phyloP scores from a whole-genome alignment of 2,329 filamentous ascomycete species.

The Xylaria sp. region DNA sequence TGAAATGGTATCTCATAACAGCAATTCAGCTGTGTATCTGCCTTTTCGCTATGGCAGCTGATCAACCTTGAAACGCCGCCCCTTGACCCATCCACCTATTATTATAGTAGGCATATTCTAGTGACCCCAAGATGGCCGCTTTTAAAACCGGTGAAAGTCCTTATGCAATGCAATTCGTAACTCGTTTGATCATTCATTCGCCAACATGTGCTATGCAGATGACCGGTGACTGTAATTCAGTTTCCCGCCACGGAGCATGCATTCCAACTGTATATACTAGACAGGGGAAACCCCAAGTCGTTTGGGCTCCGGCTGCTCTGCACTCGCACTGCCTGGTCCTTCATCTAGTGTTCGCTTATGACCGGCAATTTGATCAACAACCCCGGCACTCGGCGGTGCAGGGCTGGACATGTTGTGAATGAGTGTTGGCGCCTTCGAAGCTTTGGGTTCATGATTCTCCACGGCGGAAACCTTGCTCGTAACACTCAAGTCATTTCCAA shows the following conservation, averaged over 20 bases:
- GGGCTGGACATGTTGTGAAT: constrained; percentile 45
- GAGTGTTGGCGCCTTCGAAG: constrained; percentile 34
- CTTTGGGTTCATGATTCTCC: constrained; percentile 18
- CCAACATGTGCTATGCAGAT: constrained; percentile 1
- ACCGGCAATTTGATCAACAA: constrained; percentile 46
- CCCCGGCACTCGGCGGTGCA: constrained; percentile 47
- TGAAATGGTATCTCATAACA: constrained; percentile 34
- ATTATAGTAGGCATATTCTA: constrained; percentile 20
- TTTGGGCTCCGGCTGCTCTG: constrained; percentile 47
- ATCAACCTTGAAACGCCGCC: constrained; percentile 35
- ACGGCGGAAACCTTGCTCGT: background rate
- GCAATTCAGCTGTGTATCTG: constrained; percentile 13
- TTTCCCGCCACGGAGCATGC: constrained; percentile 5
- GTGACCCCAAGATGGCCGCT: constrained; percentile 6
- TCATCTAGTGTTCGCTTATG: constrained; percentile 44
- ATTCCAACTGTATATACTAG: constrained; percentile 16
- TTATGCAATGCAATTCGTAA: constrained; percentile 36
- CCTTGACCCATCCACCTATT: constrained; percentile 18
- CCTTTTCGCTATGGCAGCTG: constrained; percentile 14
- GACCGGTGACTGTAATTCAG: background rate
- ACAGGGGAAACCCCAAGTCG: constrained; percentile 40
- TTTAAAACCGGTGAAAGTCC: constrained; percentile 18
- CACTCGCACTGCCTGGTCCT: constrained; percentile 38
- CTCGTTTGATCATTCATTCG: constrained; percentile 31
- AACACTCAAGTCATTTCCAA: constrained; percentile 22